These are phyloP conservation scores for Oryza australiensis DNA, from an alignment of 176 grass and related monocot genomes.

Conservation along the genomic window DNA sequence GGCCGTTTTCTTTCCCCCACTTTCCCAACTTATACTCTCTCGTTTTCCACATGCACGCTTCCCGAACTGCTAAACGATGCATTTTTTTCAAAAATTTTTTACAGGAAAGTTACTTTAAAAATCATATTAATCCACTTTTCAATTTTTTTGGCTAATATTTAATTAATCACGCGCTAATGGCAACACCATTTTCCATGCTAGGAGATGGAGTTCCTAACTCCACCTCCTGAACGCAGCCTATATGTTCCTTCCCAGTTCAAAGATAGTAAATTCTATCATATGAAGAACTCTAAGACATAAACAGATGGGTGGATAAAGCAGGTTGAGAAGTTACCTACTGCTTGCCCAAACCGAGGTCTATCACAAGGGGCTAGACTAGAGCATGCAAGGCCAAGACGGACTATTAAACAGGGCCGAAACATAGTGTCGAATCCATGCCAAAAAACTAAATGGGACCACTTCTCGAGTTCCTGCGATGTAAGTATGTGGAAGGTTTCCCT, in stretches of 20 bases:
- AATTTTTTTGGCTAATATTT: no score
- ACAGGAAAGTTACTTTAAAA: no score
- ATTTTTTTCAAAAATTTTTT: no score
- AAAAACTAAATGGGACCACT: constrained; percentile 93
- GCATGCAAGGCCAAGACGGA: constrained; percentile 88
- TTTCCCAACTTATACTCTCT: no score
- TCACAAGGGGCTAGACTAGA: constrained; percentile 66
- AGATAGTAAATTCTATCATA: constrained; percentile 23
- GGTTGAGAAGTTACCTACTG: constrained; percentile 72
- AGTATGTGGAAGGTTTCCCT: constrained; percentile 90
- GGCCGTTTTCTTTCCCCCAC: no score
- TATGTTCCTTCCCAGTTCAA: not conserved
- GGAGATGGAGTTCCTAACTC: no score
- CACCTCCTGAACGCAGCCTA: no score
- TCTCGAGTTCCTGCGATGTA: constrained; percentile 84
- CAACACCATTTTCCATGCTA: no score
- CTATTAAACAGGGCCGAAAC: constrained; percentile 86
- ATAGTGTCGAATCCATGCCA: constrained; percentile 96
- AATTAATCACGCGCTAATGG: no score
- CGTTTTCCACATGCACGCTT: no score
- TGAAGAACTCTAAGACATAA: not conserved
- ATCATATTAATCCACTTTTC: no score
- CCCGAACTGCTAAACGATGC: no score
- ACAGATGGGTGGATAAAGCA: constrained; percentile 21
- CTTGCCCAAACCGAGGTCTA: constrained; percentile 85